phyloP scores from a whole-genome alignment of 371 early-diverging fungal species.

The Rhizomucor miehei region DNA sequence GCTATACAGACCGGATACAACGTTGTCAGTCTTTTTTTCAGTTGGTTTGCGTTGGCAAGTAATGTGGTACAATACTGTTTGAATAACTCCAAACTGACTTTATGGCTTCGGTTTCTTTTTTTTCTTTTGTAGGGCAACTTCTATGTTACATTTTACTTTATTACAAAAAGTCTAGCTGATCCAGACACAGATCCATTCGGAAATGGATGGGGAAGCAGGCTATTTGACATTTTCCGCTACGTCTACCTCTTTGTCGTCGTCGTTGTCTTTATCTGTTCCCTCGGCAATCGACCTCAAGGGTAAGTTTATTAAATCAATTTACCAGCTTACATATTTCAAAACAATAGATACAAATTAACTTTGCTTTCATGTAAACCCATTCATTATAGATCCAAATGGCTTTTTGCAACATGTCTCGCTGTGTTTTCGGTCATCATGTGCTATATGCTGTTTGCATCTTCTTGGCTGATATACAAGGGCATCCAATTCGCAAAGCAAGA shows the following conservation, averaged over 20 bases:
- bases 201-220: constrained; percentile 34
- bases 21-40: constrained; percentile 66
- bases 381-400: constrained; percentile 44
- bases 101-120: not conserved
- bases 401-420: constrained; percentile 50
- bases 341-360: too few species aligned
- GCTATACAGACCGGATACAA: constrained; percentile 73
- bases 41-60: constrained; percentile 79
- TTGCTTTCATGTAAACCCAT: too few species aligned
- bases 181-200: constrained; percentile 55
- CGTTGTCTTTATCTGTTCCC: constrained; percentile 67
- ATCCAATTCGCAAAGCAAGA: constrained; percentile 20
- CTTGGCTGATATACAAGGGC: constrained; percentile 41
- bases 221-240: constrained; percentile 52
- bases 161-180: constrained; percentile 48
- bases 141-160: constrained; percentile 75
- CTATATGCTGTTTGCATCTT: constrained; percentile 55
- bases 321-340: not conserved
- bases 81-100: not conserved
- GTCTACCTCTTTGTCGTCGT: constrained; percentile 67
- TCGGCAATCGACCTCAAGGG: constrained; percentile 88
- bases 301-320: constrained; percentile 43
- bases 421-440: constrained; percentile 54
- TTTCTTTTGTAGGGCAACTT: constrained; percentile 69
- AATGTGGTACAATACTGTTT: too few species aligned